Evolutionary conservation across 352 stramenopile species (phyloP).

Genomic region (Pelagophyceae sp.): DNA sequence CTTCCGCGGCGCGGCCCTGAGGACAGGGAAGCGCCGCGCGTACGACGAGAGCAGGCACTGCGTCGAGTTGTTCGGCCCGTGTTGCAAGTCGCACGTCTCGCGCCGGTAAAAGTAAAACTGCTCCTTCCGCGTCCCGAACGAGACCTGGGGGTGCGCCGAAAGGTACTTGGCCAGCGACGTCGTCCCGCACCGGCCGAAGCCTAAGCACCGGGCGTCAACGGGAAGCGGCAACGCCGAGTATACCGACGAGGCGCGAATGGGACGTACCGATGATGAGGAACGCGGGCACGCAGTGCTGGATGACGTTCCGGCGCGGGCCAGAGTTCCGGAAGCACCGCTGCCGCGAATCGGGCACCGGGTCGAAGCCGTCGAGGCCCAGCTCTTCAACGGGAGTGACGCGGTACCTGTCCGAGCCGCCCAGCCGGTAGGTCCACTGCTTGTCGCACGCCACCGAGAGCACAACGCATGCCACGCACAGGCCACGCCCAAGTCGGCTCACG

Average conservation of each 20-base stretch:
- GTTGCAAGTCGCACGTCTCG: conserved; percentile 15
- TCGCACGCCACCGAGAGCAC: neutral
- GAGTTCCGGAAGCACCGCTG: neutral
- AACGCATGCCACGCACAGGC: too few relatives aligned
- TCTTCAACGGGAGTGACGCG: neutral
- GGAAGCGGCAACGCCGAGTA: too few relatives aligned
- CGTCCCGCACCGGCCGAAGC: conserved; percentile 13
- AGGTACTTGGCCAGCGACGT: conserved; percentile 14
- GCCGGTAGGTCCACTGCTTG: neutral
- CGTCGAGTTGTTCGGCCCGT: conserved; percentile 3
- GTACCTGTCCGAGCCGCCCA: neutral
- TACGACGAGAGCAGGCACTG: neutral
- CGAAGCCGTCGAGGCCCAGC: neutral
- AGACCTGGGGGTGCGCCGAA: neutral
- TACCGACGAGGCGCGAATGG: too few relatives aligned
- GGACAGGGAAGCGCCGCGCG: conserved; percentile 6
- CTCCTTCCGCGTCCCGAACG: conserved; percentile 15
- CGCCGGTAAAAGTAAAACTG: conserved; percentile 19
- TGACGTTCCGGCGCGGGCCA: neutral
- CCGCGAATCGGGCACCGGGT: neutral
- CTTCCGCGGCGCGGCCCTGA: neutral
- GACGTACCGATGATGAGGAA: conserved; percentile 4
- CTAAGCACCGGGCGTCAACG: too few relatives aligned
- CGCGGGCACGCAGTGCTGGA: neutral
- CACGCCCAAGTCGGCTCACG: too few relatives aligned